phyloP scores from a whole-genome alignment of 179 eudicot species.

The Pouteria campechiana region DNA sequence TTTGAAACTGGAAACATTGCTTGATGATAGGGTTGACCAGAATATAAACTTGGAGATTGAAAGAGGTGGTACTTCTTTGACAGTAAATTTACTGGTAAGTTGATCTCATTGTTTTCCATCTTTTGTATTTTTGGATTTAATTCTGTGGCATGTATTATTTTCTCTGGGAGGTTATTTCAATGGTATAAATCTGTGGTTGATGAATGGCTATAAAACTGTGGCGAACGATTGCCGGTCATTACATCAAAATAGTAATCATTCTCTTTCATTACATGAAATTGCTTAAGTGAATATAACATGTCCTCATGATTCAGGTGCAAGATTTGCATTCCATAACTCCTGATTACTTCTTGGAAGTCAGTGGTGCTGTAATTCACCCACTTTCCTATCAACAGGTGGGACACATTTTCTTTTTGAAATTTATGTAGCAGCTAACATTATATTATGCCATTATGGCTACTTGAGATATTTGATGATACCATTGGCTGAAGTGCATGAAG shows the following conservation, averaged over 20 bases:
- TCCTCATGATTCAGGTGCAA: conserved; percentile 59
- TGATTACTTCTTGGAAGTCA: conserved; percentile 86
- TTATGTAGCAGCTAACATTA: too few relatives aligned
- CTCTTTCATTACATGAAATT: too few relatives aligned
- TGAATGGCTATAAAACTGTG: too few relatives aligned
- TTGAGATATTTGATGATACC: too few relatives aligned
- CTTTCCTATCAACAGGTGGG: conserved; percentile 95
- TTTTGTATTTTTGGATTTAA: neutral
- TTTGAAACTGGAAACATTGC: conserved; percentile 71
- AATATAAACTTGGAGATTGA: conserved; percentile 71
- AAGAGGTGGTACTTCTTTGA: conserved; percentile 83
- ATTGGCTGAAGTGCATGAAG: too few relatives aligned
- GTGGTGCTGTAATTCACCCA: conserved; percentile 91
- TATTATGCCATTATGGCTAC: too few relatives aligned
- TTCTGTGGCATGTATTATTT: too few relatives aligned
- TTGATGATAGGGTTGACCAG: conserved; percentile 73
- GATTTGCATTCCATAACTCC: conserved; percentile 90
- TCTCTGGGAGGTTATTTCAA: too few relatives aligned
- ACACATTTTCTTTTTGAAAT: neutral
- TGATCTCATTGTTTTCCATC: neutral
- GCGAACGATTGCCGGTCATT: too few relatives aligned
- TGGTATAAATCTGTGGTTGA: too few relatives aligned
- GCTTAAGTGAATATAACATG: neutral
- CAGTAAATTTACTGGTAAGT: conserved; percentile 58
- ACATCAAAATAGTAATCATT: too few relatives aligned